These are phyloP conservation scores for Didymella glomerata DNA, from an alignment of 2,329 filamentous ascomycete species.

Conservation along the genomic window DNA sequence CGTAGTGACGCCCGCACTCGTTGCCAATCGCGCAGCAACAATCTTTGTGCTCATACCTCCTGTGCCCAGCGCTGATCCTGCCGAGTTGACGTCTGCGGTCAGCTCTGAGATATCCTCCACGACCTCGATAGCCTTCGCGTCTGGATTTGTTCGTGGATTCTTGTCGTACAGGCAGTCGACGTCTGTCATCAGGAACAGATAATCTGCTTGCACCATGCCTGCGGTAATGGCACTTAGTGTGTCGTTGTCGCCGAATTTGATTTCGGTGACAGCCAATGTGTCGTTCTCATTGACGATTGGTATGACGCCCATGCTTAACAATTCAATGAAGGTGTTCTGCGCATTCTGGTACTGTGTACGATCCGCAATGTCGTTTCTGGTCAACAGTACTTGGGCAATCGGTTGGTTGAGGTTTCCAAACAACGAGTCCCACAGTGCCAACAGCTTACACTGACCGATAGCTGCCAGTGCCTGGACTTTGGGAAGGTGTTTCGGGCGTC, in stretches of 20 bases:
- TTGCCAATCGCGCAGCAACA: slow-evolving; percentile 88
- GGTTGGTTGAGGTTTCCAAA: slow-evolving; percentile 89
- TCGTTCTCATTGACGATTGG: slow-evolving; percentile 99
- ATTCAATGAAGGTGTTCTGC: slow-evolving; percentile 90
- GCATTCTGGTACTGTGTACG: slow-evolving; percentile 95
- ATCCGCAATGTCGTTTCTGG: slow-evolving; percentile 95
- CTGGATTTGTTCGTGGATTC: slow-evolving; percentile 84
- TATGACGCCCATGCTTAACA: slow-evolving; percentile 93
- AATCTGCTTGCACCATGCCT: slow-evolving; percentile 95
- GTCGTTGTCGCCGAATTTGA: slow-evolving; percentile 99
- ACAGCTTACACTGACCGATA: slow-evolving; percentile 93
- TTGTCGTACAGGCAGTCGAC: slow-evolving; percentile 98
- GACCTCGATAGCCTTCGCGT: slow-evolving; percentile 89
- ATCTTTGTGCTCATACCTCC: slow-evolving; percentile 99
- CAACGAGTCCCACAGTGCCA: slow-evolving; percentile 93
- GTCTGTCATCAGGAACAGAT: slow-evolving; percentile 98
- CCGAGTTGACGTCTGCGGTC: slow-evolving; percentile 87
- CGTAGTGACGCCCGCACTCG: slow-evolving; percentile 92
- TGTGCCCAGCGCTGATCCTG: slow-evolving; percentile 87
- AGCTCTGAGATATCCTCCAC: slow-evolving; percentile 87
- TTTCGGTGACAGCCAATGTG: slow-evolving; percentile 94
- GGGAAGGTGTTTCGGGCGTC: slow-evolving; percentile 87
- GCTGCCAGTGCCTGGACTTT: slow-evolving; percentile 92
- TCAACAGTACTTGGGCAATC: slow-evolving; percentile 92
- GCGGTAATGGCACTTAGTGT: slow-evolving; percentile 96